Base-by-base conservation (phyloP, 495 filamentous ascomycete species). In the Xylaria longipes region DNA sequence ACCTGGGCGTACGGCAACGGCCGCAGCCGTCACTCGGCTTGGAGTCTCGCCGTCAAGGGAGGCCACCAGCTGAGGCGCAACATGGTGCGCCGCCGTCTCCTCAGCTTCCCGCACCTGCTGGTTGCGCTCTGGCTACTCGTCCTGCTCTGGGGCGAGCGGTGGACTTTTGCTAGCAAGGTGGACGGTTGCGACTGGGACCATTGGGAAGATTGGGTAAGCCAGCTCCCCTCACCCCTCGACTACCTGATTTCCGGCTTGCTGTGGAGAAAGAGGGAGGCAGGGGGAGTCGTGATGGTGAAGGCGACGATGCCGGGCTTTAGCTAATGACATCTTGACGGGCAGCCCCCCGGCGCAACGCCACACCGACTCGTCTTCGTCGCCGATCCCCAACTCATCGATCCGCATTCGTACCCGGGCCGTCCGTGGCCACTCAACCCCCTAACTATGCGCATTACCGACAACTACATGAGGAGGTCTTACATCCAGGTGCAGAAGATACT, bases 341-440 rank as follows among this genome's bases (percentile, higher is more conserved):
- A 97, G 96, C 93, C 93, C 70, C 77, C 84, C 72, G 88, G 83
- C 72, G 93, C 94, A 25, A 87, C 84, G 33, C 97, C 97, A 2
- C 94, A 98, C 81, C 93, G 91, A 77, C 85, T 98, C 68, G 88
- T 91, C 64, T 91, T 99, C 75, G 84, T 99, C 69, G 95, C 97
- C 48, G 97, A 99, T 78, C 97, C 97, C n/a, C 97, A 99, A 79
- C 86, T 99, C 43, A 94, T 97, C 75, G 97, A 99, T 81, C 93
- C 95, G 37, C 96, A 99, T 78, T 96, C 94, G 17, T 98, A 99
- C 79, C 93, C 96, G 22, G 96, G 92, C 60, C 92, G 97, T 50
- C 96, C 96, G 48, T 96, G 95, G 93, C 91, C 93, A 22, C 80
- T 98, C 6, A 92, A 90, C 27, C 87, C 91, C 1, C 78, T 96